Conservation (phyloP, 2,329 filamentous ascomycete genomes). For the Torrubiella hemipterigena region DNA sequence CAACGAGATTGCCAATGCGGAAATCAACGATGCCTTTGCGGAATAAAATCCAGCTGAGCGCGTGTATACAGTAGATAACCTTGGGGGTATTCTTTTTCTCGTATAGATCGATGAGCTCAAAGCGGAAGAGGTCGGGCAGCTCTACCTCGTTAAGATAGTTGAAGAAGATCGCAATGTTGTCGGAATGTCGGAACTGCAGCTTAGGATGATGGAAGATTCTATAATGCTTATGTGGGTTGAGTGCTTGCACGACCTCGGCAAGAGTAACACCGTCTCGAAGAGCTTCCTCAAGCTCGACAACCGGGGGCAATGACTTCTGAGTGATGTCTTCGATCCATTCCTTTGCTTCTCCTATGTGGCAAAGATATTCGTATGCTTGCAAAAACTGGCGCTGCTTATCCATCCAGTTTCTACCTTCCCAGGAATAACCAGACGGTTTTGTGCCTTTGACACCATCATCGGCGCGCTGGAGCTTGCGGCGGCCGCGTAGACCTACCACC, state of each 20-base stretch:
- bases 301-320: conserved; percentile 73
- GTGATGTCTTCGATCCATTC: conserved; percentile 97
- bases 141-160: conserved; percentile 84
- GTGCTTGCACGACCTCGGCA: conserved; percentile 82
- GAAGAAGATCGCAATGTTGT: conserved; percentile 97
- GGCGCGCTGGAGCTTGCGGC: conserved; percentile 67
- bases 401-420: conserved; percentile 92
- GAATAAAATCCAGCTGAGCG: conserved; percentile 92
- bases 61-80: conserved; percentile 97
- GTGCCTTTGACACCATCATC: conserved; percentile 35
- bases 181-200: conserved; percentile 88
- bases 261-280: conserved; percentile 86
- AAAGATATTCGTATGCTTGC: conserved; percentile 95
- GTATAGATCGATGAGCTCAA: conserved; percentile 94
- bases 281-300: conserved; percentile 87
- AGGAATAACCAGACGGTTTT: conserved; percentile 46
- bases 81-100: conserved; percentile 99
- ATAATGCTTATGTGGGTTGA: conserved; percentile 63
- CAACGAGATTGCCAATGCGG: conserved; percentile 90
- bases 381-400: conserved; percentile 95
- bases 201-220: conserved; percentile 79
- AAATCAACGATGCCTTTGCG: conserved; percentile 92
- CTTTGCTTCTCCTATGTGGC: conserved; percentile 96
- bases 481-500: conserved; percentile 76
- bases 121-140: conserved; percentile 88